Percentiles rank a stretch among this genome's conserved stretches.
These are phyloP conservation scores for Monilinia fructicola DNA, from an alignment of 2,329 filamentous ascomycete species.

Conservation along the genomic window DNA sequence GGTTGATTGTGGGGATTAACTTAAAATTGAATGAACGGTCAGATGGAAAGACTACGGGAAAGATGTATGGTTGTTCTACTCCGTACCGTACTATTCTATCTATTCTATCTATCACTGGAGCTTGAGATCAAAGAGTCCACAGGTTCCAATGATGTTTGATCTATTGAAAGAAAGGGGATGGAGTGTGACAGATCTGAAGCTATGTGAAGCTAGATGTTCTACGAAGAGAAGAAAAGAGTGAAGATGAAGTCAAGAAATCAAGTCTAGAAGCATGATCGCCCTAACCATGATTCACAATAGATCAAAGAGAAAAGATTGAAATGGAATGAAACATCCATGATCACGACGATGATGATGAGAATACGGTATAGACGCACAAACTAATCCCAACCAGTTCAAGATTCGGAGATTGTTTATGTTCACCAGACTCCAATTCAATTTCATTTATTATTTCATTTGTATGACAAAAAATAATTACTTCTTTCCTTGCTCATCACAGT, in stretches of 20 bases:
- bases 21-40: not conserved
- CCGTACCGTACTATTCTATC: no score
- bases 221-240: not conserved
- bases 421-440: constrained; percentile 6
- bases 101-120: no score
- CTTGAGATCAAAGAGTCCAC: not conserved
- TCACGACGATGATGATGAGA: not conserved
- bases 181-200: not conserved
- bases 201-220: not conserved
- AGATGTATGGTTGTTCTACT: not conserved
- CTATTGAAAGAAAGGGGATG: not conserved
- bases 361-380: constrained; percentile 8
- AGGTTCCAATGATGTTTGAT: not conserved
- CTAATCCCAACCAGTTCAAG: not conserved
- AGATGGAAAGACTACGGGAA: not conserved
- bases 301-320: not conserved
- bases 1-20: constrained; percentile 14
- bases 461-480: not conserved
- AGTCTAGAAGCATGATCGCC: not conserved
- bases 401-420: constrained; percentile 6
- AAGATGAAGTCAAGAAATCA: not conserved
- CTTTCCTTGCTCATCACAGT: not conserved
- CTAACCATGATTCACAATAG: not conserved
- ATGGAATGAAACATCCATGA: not conserved
- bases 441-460: constrained; percentile 6